phyloP scores from a whole-genome alignment of 345 rosid genomes.

The Corchorus olitorius region DNA sequence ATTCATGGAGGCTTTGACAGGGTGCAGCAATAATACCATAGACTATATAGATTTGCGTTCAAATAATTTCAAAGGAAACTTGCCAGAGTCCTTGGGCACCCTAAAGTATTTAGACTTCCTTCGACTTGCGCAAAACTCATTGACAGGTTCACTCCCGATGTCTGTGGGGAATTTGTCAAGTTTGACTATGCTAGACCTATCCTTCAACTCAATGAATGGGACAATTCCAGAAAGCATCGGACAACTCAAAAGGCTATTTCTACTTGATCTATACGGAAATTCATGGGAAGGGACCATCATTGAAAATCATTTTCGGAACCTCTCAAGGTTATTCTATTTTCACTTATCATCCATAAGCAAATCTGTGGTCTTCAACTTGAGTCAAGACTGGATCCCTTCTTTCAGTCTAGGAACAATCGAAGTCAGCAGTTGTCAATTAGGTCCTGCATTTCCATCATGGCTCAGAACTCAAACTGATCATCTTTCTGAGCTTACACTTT shows the following conservation, averaged over 20 bases:
- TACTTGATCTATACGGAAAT: neutral
- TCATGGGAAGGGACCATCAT: conserved; percentile 14
- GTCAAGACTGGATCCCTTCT: conserved; percentile 28
- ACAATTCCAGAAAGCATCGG: conserved; percentile 1
- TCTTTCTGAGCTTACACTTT: neutral
- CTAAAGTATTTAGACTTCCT: neutral
- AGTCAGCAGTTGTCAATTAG: conserved; percentile 7
- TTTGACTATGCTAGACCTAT: conserved; percentile 10
- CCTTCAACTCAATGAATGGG: conserved; percentile 14
- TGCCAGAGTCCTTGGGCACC: conserved; percentile 23
- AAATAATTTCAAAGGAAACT: conserved; percentile 26
- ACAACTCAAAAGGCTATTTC: neutral
- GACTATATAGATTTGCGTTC: conserved; percentile 15
- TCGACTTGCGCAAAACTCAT: conserved; percentile 5
- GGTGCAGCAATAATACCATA: conserved; percentile 22
- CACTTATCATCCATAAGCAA: conserved; percentile 12
- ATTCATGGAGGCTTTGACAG: conserved; percentile 25
- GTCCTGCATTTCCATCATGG: conserved; percentile 36
- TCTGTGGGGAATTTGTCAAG: conserved; percentile 31
- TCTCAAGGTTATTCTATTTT: conserved; percentile 12
- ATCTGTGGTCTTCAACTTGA: conserved; percentile 3
- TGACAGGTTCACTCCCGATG: conserved; percentile 32
- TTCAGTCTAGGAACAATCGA: conserved; percentile 15
- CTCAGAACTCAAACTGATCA: conserved; percentile 22
- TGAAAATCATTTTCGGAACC: conserved; percentile 22